Conservation (phyloP, 495 filamentous ascomycete species). For the Rusavskia elegans region DNA sequence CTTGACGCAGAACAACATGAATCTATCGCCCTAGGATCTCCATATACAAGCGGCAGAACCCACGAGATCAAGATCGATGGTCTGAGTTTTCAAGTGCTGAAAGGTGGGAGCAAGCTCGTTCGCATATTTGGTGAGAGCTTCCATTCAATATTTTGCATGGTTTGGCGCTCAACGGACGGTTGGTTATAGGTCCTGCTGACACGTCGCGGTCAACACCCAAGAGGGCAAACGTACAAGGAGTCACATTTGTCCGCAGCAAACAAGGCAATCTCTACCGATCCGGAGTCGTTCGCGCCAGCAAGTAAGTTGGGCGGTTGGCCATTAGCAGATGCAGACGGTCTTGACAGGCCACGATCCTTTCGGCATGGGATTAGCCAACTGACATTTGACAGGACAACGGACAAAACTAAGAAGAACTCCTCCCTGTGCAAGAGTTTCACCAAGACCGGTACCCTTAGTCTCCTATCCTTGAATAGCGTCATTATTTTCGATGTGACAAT, state of each 20-base stretch:
- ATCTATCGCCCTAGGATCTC: conserved; percentile 17
- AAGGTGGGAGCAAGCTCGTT: conserved; percentile 74
- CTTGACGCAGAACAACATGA: neutral
- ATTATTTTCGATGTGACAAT: neutral
- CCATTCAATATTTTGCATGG: conserved; percentile 8
- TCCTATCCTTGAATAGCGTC: neutral
- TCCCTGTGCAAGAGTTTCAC: conserved; percentile 72
- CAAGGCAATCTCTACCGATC: conserved; percentile 78
- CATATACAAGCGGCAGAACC: conserved; percentile 12
- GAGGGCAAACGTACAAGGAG: conserved; percentile 58
- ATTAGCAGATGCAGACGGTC: neutral
- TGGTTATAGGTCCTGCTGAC: conserved; percentile 40
- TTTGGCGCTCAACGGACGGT: conserved; percentile 25
- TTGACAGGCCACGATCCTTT: neutral
- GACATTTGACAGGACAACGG: conserved; percentile 4
- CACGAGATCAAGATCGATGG: conserved; percentile 64
- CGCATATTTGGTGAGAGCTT: conserved; percentile 51
- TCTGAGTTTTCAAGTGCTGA: conserved; percentile 56
- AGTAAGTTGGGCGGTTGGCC: conserved; percentile 31
- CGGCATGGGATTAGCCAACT: neutral
- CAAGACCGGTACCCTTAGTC: conserved; percentile 62
- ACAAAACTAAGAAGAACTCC: conserved; percentile 20
- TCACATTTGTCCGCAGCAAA: conserved; percentile 78
- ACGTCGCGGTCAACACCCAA: conserved; percentile 61
- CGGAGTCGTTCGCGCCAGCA: conserved; percentile 47